Percentiles rank a stretch among this genome's conserved stretches.
Evolutionary conservation across 1,284 basidiomycete genomes (phyloP).

Genomic region (Melanopsichium pennsylvanicum): DNA sequence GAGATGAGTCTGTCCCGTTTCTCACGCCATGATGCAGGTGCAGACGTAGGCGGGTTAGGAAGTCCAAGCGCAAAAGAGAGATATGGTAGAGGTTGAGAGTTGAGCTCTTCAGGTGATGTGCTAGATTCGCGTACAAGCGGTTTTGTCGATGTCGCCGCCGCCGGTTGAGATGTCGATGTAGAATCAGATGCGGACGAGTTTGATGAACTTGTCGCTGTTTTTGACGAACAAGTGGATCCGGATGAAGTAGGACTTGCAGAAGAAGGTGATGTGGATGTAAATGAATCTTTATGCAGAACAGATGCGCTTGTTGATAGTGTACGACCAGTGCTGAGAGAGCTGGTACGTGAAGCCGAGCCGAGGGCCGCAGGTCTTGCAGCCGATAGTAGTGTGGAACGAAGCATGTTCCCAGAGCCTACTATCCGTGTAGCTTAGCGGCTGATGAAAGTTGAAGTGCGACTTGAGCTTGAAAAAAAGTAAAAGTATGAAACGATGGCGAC

Average conservation of each 20-base stretch:
- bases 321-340: neutral
- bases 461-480: too few species aligned
- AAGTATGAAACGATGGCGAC: too few species aligned
- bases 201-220: neutral
- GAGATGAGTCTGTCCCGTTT: slow-evolving; percentile 77
- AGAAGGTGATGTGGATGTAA: neutral
- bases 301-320: too few species aligned
- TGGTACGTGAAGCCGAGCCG: too few species aligned
- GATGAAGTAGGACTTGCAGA: neutral
- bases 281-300: too few species aligned
- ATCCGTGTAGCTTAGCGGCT: too few species aligned
- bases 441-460: too few species aligned
- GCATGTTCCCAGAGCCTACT: too few species aligned
- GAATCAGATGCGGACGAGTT: neutral
- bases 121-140: slow-evolving; percentile 27
- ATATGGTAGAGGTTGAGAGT: slow-evolving; percentile 68
- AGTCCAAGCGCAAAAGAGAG: slow-evolving; percentile 81
- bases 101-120: slow-evolving; percentile 29
- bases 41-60: slow-evolving; percentile 70
- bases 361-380: too few species aligned
- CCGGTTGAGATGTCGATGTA: neutral
- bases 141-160: slow-evolving; percentile 1
- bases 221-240: too few species aligned
- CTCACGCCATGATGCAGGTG: slow-evolving; percentile 74
- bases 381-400: too few species aligned